Conservation (phyloP, 495 filamentous ascomycete genomes). For the Hypoxylon intermedium region DNA sequence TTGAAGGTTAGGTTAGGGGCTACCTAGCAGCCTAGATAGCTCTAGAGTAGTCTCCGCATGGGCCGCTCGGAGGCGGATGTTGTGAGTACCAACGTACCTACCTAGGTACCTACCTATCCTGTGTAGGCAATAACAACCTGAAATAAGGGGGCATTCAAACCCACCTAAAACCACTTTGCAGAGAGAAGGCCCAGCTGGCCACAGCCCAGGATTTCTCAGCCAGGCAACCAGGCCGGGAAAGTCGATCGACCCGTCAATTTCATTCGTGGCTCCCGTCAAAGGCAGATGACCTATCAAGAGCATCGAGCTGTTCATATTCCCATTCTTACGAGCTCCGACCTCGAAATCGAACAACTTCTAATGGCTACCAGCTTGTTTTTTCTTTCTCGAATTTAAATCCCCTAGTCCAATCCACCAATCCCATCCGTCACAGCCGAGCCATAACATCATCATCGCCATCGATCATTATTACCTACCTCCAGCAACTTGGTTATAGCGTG, state of each 20-base stretch:
- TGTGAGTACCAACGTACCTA: background rate
- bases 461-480: constrained; percentile 13
- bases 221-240: constrained; percentile 1
- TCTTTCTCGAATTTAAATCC: background rate
- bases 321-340: constrained; percentile 5
- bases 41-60: constrained; percentile 3
- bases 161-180: constrained; percentile 28
- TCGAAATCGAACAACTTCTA: constrained; percentile 7
- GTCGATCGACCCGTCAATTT: constrained; percentile 10
- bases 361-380: background rate
- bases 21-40: too few relatives aligned
- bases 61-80: background rate
- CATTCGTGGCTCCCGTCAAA: constrained; percentile 25
- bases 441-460: constrained; percentile 32
- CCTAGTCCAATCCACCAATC: constrained; percentile 10
- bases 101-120: background rate
- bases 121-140: constrained; percentile 15
- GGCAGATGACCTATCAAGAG: too few relatives aligned
- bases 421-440: constrained; percentile 23
- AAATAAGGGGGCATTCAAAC: constrained; percentile 35
- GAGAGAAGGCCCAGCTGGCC: constrained; percentile 6
- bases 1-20: too few relatives aligned
- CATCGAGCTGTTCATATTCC: constrained; percentile 5
- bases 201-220: background rate
- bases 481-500: constrained; percentile 7